phyloP scores from a whole-genome alignment of 805 yeast species.

The Kurtzmaniella fragi region DNA sequence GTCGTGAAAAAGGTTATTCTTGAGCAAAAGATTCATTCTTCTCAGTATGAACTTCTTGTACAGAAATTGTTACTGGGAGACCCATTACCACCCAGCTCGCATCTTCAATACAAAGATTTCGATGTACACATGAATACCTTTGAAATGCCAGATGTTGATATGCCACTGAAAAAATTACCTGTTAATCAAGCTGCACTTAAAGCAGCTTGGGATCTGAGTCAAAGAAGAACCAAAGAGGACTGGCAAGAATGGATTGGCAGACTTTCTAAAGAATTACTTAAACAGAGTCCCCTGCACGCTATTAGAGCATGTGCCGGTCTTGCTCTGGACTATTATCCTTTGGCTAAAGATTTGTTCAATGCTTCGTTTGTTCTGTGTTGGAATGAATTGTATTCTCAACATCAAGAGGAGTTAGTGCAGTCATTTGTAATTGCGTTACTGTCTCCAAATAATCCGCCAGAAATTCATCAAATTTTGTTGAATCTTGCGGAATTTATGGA shows the following conservation, averaged over 20 bases:
- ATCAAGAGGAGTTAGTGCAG: slow-evolving; percentile 84
- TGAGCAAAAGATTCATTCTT: slow-evolving; percentile 60
- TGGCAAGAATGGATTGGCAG: slow-evolving; percentile 98
- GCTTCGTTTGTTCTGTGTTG: slow-evolving; percentile 95
- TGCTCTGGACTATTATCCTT: slow-evolving; percentile 80
- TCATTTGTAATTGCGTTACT: slow-evolving; percentile 83
- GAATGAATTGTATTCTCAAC: slow-evolving; percentile 84
- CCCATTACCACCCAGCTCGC: slow-evolving; percentile 73
- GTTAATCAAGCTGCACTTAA: slow-evolving; percentile 60
- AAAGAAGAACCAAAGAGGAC: slow-evolving; percentile 85
- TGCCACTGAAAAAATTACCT: slow-evolving; percentile 70
- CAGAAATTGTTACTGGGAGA: slow-evolving; percentile 76
- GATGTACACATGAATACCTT: slow-evolving; percentile 32
- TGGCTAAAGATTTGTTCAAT: slow-evolving; percentile 87
- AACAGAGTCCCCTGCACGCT: slow-evolving; percentile 93
- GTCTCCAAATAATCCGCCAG: slow-evolving; percentile 92
- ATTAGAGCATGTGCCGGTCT: slow-evolving; percentile 86
- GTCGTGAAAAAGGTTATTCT: slow-evolving; percentile 64
- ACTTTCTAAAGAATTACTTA: slow-evolving; percentile 76
- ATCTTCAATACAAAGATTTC: slow-evolving; percentile 56
- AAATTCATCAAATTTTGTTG: slow-evolving; percentile 82
- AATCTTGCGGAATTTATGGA: slow-evolving; percentile 96
- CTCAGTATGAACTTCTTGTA: slow-evolving; percentile 76
- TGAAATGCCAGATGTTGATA: slow-evolving; percentile 59
- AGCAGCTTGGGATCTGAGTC: slow-evolving; percentile 88